Conservation (phyloP, 768 basidiomycete species). For the Cyclocybe aegerita region DNA sequence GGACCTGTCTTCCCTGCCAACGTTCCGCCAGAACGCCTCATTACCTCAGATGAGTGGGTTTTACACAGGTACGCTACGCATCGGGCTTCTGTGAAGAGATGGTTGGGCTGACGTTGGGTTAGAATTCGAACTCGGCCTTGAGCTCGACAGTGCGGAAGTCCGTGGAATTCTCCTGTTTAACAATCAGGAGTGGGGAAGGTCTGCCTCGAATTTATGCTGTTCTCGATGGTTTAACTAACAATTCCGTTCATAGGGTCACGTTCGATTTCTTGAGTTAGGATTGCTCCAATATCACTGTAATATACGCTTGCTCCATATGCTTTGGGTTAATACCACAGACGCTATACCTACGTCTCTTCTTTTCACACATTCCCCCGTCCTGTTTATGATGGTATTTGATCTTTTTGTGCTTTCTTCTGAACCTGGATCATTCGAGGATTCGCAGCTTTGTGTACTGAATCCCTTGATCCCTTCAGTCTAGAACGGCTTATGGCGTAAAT, state of each 20-base stretch:
- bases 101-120: conserved; percentile 3
- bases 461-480: background rate
- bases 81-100: background rate
- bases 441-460: background rate
- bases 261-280: conserved; percentile 45
- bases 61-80: conserved; percentile 61
- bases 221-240: conserved; percentile 9
- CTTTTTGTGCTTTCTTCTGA: too few relatives aligned
- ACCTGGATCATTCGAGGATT: too few relatives aligned
- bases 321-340: conserved; percentile 7
- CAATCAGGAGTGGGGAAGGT: conserved; percentile 80
- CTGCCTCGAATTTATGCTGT: conserved; percentile 27
- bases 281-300: background rate
- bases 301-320: conserved; percentile 6
- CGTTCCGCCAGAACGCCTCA: conserved; percentile 72
- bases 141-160: conserved; percentile 85
- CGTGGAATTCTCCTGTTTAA: conserved; percentile 77
- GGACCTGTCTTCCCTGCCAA: conserved; percentile 73
- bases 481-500: background rate
- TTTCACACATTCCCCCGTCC: background rate
- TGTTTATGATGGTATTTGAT: background rate
- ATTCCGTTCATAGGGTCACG: conserved; percentile 34
- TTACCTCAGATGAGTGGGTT: conserved; percentile 60
- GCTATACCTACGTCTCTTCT: background rate
- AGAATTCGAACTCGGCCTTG: conserved; percentile 86